Base-by-base conservation (phyloP, 192 early-diverging fungal species). In the Gonapodya prolifera region DNA sequence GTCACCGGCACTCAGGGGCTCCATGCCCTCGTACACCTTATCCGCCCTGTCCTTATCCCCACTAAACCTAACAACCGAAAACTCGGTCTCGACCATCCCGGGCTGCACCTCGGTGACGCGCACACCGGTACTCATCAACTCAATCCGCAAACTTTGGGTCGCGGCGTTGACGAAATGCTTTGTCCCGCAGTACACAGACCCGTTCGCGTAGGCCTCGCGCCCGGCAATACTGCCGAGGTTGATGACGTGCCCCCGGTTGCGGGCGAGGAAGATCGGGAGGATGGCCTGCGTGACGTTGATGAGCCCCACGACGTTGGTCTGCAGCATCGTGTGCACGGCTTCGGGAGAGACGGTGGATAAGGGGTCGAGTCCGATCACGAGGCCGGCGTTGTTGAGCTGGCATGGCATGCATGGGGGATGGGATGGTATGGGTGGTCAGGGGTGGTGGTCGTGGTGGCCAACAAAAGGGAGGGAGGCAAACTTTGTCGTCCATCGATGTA, bases 11-110 rank as follows among this genome's bases (percentile, higher is more conserved):
- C 83, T 85, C 81, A 95, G 81, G 30, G 91, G 91, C 69, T 90
- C 82, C 16, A 76, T 77, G 0, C 95, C 94, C 69, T 89, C 86
- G 83, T 97, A 97, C 30, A 97, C 94, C 28, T 82, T 76, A 29
- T 87, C 86, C 0, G 92, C 92, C 77, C 83, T 89, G 1, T 36
- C 70, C 74, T 86, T 84, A 33, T 95, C 92, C 0, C 91, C 90
- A 32, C 79, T 32, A 82, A 91, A 95, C 17, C 96, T 85, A 1
- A 96, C 87, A 17, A 92, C 83, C 17, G 89, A 91, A 87, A 95
- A 97, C 80, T 96, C 95, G 0, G 94, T 96, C 82, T 97, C 91
- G 1, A 94, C 95, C 87, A 91, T 87, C 8, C 45, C 45, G 8
- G 45, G 45, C 23, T 61, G 45, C 8, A 61, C 45, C 45, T 61